phyloP scores from a whole-genome alignment of 129 eudicot genomes.

The Centaurea solstitialis region DNA sequence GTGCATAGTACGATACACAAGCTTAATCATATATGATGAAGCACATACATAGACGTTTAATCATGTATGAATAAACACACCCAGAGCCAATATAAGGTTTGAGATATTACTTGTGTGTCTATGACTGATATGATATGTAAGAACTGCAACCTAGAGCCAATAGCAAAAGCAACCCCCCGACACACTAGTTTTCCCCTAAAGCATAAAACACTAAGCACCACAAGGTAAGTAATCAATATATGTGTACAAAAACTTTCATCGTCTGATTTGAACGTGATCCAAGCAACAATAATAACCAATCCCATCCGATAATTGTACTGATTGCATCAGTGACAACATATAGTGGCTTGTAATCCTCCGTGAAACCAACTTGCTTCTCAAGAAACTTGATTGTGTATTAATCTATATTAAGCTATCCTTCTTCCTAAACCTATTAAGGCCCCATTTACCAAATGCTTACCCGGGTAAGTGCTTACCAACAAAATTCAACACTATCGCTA shows the following conservation, averaged over 20 bases:
- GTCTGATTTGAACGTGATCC: constrained; percentile 78
- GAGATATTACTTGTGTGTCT: constrained; percentile 69
- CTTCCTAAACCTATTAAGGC: constrained; percentile 76
- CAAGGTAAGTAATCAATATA: constrained; percentile 87
- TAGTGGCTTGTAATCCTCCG: constrained; percentile 91
- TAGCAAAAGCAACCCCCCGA: constrained; percentile 90
- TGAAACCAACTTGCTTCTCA: constrained; percentile 71
- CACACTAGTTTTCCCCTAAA: constrained; percentile 76
- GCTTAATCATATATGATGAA: too few relatives aligned
- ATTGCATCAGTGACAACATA: constrained; percentile 84
- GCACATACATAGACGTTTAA: too few relatives aligned
- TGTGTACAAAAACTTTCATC: constrained; percentile 93
- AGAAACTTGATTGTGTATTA: constrained; percentile 52
- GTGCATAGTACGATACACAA: too few relatives aligned
- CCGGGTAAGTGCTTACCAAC: too few relatives aligned
- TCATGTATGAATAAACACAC: too few relatives aligned
- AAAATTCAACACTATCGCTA: too few relatives aligned
- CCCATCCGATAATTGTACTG: constrained; percentile 75
- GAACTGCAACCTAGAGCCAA: constrained; percentile 92
- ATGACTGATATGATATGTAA: too few relatives aligned
- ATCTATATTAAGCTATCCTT: constrained; percentile 83
- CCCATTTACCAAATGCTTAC: too few relatives aligned
- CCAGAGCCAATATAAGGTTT: not conserved
- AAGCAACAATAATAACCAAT: constrained; percentile 85
- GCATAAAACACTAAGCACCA: constrained; percentile 81